phyloP scores from a whole-genome alignment of 495 filamentous ascomycete species.

The Podospora comata region DNA sequence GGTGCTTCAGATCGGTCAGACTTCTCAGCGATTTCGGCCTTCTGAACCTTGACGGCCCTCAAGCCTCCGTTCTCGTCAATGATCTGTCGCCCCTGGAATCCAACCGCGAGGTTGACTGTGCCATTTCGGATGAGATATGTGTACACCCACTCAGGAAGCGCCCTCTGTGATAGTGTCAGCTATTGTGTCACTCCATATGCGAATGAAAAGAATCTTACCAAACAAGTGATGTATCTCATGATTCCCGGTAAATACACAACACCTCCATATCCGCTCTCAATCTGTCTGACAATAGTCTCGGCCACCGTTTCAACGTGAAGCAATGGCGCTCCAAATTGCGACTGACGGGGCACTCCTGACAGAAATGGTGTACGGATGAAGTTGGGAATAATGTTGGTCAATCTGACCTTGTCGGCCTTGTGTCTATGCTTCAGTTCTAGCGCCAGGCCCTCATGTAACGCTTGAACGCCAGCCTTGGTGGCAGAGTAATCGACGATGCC shows the following conservation, averaged over 20 bases:
- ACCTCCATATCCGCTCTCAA: slow-evolving; percentile 35
- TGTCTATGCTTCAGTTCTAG: slow-evolving; percentile 27
- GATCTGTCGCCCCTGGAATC: slow-evolving; percentile 10
- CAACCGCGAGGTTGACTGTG: slow-evolving; percentile 3
- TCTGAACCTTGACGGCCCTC: not conserved
- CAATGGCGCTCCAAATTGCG: slow-evolving; percentile 36
- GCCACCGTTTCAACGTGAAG: slow-evolving; percentile 38
- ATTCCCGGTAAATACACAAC: slow-evolving; percentile 36
- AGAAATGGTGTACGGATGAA: slow-evolving; percentile 39
- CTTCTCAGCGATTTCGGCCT: not conserved
- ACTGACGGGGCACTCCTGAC: slow-evolving; percentile 29
- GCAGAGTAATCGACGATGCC: slow-evolving; percentile 27
- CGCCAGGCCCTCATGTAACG: slow-evolving; percentile 25
- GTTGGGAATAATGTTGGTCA: slow-evolving; percentile 32
- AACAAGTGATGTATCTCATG: slow-evolving; percentile 32
- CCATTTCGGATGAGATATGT: not conserved
- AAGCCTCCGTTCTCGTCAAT: slow-evolving; percentile 16
- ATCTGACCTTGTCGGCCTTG: slow-evolving; percentile 32
- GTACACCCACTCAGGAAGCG: slow-evolving; percentile 15
- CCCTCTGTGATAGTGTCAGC: slow-evolving; percentile 11
- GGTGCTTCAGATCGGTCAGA: not conserved
- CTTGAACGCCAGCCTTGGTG: slow-evolving; percentile 24
- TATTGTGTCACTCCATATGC: too few relatives aligned
- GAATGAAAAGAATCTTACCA: slow-evolving; percentile 27
- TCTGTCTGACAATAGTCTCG: slow-evolving; percentile 33